Evolutionary conservation across 495 filamentous ascomycete species (phyloP), one percentile per base, ranked within the genome.

Genomic region (Aspergillus funiculosus): DNA sequence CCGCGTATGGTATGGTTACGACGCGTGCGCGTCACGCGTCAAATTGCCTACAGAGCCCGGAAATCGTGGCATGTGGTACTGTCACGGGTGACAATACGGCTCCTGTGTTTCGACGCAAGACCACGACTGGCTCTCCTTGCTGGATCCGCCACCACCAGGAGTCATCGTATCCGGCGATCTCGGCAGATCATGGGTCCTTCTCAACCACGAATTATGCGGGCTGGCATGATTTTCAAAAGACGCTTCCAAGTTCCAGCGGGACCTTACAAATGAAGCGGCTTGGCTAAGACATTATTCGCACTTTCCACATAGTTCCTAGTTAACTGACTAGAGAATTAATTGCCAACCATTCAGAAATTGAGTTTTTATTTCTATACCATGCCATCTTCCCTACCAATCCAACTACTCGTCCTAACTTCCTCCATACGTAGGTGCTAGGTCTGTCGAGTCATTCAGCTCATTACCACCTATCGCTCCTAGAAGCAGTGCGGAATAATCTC

Each of bases 1-100:
- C 36, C 35, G 11, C 35, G 52, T 54, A 50, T 48, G 50, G 56
- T 63, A 64, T 65, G 55, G 65, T 67, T 58, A 50, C 11, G 6
- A 46, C 51, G 43, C 53, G 44, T 18, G 39, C 57, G 53, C 56
- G 57, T 60, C 55, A 55, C 63, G 66, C 63, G 65, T 65, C 45
- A 13, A 37, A 9, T 13, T 5, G 14, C 1, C 9, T 18, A 9
- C 11, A 6, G 1, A 18, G 27, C 39, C 20, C 13, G 9, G 18
- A 4, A 25, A 3, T 31, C 8, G 11, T 11, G 26, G 11, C 17
- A 10, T 32, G 39, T 52, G 22, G 10, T 52, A 56, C 50, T 34
- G 53, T 59, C 45, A 47, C 45, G 11, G 5, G 40, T 65, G 31
- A 62, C 59, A 51, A 39, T 62, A 62, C 55, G 3, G 3, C 15